Evolutionary conservation across 208 protist species (phyloP).

Genomic region (Acanthamoeba quina): DNA sequence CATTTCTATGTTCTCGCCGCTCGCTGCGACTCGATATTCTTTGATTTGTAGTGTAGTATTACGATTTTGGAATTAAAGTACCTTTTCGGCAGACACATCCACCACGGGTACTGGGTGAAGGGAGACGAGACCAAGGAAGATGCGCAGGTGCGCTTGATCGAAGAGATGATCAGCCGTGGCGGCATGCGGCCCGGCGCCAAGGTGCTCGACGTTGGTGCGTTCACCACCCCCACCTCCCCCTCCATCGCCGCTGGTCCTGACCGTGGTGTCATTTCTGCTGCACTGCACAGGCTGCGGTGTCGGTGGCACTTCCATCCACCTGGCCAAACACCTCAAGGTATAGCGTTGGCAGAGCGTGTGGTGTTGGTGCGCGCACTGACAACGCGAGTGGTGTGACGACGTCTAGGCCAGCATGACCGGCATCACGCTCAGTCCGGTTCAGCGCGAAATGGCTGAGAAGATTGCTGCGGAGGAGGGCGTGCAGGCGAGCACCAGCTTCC

Average conservation of each 20-base stretch:
- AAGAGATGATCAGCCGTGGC: slow-evolving; percentile 28
- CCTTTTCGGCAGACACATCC: slow-evolving; percentile 31
- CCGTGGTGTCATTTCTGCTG: too few relatives aligned
- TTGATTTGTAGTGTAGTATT: not conserved
- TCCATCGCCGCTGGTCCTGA: not conserved
- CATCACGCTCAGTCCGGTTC: slow-evolving; percentile 38
- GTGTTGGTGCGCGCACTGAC: not conserved
- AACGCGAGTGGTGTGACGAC: not conserved
- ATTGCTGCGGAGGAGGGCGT: slow-evolving; percentile 14
- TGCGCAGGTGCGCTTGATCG: slow-evolving; percentile 26
- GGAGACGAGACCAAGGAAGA: slow-evolving; percentile 55
- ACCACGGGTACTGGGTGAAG: slow-evolving; percentile 59
- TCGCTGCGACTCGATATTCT: not conserved
- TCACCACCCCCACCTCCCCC: not conserved
- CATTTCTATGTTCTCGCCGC: not conserved
- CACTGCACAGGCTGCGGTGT: slow-evolving; percentile 51
- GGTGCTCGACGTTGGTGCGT: slow-evolving; percentile 47
- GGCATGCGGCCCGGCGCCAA: not conserved
- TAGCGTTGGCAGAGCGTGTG: not conserved
- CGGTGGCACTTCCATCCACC: slow-evolving; percentile 21
- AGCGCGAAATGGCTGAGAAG: slow-evolving; percentile 38
- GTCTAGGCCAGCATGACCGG: not conserved
- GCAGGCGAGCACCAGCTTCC: not conserved
- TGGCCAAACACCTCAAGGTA: slow-evolving; percentile 46
- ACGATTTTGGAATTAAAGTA: not conserved